Percentiles rank a stretch among this genome's conserved stretches.
Conservation (phyloP, 1,284 basidiomycete species). For the Boletellus sp. region DNA sequence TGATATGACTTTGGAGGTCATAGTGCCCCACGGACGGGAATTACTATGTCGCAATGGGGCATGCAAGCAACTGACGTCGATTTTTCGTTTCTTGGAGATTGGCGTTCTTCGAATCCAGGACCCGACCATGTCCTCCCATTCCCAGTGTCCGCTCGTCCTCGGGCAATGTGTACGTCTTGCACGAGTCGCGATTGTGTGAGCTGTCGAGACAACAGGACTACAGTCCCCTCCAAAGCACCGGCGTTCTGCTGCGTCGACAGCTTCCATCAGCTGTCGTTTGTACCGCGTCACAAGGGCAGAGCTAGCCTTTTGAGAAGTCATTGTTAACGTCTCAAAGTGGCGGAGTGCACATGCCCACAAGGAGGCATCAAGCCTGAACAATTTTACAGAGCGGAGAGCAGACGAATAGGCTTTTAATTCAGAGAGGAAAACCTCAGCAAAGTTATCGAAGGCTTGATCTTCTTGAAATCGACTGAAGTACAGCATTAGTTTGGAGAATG, state of each 20-base stretch:
- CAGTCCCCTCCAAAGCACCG: constrained; percentile 36
- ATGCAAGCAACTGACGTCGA: constrained; percentile 4
- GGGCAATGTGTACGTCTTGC: constrained; percentile 6
- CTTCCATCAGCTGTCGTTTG: constrained; percentile 41
- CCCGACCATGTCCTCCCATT: constrained; percentile 44
- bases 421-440: constrained; percentile 24
- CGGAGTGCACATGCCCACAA: constrained; percentile 51
- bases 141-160: constrained; percentile 36
- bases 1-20: not conserved
- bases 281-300: constrained; percentile 31
- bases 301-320: constrained; percentile 14
- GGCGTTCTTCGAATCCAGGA: constrained; percentile 41
- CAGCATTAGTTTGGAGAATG: constrained; percentile 31
- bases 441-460: constrained; percentile 11
- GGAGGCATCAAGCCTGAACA: constrained; percentile 46
- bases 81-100: constrained; percentile 26
- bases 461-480: constrained; percentile 10
- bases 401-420: constrained; percentile 33
- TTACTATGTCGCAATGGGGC: not conserved
- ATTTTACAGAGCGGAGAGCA: constrained; percentile 32
- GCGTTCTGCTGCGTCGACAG: constrained; percentile 48
- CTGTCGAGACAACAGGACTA: constrained; percentile 17
- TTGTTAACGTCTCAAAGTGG: constrained; percentile 39
- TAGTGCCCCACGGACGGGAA: not conserved
- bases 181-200: not conserved